These are phyloP conservation scores for Oxytropis ochrocephala DNA, from an alignment of 306 rosid genomes.

Conservation along the genomic window DNA sequence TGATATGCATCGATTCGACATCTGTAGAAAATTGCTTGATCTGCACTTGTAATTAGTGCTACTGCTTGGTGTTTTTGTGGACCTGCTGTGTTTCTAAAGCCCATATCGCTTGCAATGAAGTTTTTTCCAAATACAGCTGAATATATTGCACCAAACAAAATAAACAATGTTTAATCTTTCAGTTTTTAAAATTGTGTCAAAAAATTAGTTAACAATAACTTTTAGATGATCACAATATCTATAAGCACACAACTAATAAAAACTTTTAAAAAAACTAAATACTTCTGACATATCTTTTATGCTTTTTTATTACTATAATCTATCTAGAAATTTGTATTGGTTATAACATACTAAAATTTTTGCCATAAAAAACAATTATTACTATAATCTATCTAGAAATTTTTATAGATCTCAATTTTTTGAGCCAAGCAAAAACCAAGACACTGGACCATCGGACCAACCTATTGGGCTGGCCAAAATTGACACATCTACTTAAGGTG, in stretches of 20 bases:
- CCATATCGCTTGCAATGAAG: conserved; percentile 62
- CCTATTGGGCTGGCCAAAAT: too few relatives aligned
- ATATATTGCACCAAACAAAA: neutral
- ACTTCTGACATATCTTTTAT: too few relatives aligned
- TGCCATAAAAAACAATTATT: neutral
- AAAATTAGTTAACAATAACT: neutral
- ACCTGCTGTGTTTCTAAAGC: conserved; percentile 65
- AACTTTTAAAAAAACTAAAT: too few relatives aligned
- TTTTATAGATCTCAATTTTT: too few relatives aligned
- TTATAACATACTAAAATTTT: neutral
- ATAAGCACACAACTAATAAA: neutral
- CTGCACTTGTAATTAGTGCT: conserved; percentile 57
- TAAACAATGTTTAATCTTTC: neutral
- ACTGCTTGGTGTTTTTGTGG: conserved; percentile 75
- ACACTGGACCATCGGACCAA: too few relatives aligned
- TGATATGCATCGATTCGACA: conserved; percentile 59
- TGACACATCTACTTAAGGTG: too few relatives aligned
- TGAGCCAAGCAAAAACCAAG: too few relatives aligned
- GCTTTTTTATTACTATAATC: neutral
- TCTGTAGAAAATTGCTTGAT: conserved; percentile 54
- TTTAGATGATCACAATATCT: neutral
- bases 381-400: too few relatives aligned
- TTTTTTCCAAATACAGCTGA: conserved; percentile 28
- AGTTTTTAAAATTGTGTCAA: neutral
- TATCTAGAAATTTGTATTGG: too few relatives aligned